phyloP scores from a whole-genome alignment of 2,329 filamentous ascomycete genomes.

The Amauroascus niger region DNA sequence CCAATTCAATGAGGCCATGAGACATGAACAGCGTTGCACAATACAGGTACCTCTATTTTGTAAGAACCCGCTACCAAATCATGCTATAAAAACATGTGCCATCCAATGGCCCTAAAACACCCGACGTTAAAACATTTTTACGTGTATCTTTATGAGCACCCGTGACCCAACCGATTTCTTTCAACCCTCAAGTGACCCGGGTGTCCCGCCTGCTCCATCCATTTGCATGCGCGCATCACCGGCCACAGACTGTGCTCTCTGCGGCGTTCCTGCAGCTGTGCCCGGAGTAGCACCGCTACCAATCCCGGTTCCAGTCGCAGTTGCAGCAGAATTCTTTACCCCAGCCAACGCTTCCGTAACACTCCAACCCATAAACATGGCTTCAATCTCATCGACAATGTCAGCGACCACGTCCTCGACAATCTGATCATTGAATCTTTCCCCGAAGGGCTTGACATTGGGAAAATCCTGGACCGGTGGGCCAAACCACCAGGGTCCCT shows the following conservation, averaged over 20 bases:
- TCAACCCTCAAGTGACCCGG: constrained; percentile 1
- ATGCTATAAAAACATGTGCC: no score
- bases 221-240: constrained; percentile 7
- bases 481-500: constrained; percentile 83
- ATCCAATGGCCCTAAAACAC: no score
- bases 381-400: constrained; percentile 82
- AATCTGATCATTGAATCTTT: constrained; percentile 85
- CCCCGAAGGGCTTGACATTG: constrained; percentile 44
- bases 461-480: constrained; percentile 42
- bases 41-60: not conserved
- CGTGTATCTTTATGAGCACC: not conserved
- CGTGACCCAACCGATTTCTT: no score
- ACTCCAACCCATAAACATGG: constrained; percentile 40
- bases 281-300: not conserved
- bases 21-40: not conserved
- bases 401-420: constrained; percentile 91
- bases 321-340: not conserved
- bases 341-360: constrained; percentile 2
- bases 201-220: constrained; percentile 5
- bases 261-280: constrained; percentile 1
- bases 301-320: not conserved
- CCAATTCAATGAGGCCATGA: not conserved
- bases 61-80: no score
- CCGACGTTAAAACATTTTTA: no score
- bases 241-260: constrained; percentile 5